Base-by-base conservation (phyloP, 2,329 filamentous ascomycete species). In the Aspergillus oerlinghausenensis region DNA sequence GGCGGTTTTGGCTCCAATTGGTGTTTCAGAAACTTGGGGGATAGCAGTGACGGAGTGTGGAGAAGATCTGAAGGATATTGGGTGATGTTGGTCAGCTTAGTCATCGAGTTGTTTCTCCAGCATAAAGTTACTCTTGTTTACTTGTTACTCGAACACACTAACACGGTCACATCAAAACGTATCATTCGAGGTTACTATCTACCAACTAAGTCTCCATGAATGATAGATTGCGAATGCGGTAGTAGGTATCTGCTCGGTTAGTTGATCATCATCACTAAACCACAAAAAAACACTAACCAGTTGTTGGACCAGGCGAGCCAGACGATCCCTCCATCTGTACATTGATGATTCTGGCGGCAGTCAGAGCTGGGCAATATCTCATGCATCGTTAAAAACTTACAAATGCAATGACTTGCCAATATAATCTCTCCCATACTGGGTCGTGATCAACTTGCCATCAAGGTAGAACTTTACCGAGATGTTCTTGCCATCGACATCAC, bases 401-500 rank as follows among this genome's bases (percentile, higher is more conserved):
- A 69, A 51, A 43, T 64, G 55, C 69, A 81, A 71, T 0, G 75
- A 66, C 65, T 80, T 74, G 3, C 79, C 81, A 5, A 81, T 73
- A 64, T 78, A 83, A 0, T 73, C 77, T 17, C 70, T 74, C 1
- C 80, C 82, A 45, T 77, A 74, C 65, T 84, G 82, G 3, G 77
- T 82, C 23, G 78, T 74, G 7, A 82, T 66, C 40, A 80, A 68
- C 28, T 63, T 65, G 3, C 75, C 81, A 63, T 85, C 80, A 70
- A 85, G 73, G 62, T 78, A 84, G 65, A 84, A 85, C 58, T 77
- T 80, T 0, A 79, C 76, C n/a, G 73, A 71, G 9, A 83, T 77
- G 65, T 84, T 79, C 55, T 72, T 72, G 29, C 80, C 80, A 67
- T 83, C 80, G 54, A 72, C 67, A 62, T 83, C 81, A 8, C 77